phyloP scores from a whole-genome alignment of 179 eudicot species.

The Gypsophila paniculata region DNA sequence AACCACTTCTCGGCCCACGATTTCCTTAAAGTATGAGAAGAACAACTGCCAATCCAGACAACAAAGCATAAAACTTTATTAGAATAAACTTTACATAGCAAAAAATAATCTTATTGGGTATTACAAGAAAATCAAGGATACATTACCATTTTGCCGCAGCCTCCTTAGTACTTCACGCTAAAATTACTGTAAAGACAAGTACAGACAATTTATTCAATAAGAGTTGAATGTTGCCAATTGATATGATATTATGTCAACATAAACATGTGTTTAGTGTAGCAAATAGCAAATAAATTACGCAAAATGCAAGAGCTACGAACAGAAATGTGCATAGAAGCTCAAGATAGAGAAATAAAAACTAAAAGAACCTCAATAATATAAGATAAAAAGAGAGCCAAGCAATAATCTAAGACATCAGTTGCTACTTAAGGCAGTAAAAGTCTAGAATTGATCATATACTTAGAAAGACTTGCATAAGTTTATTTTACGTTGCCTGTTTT shows the following conservation, averaged over 20 bases:
- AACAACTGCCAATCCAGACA: constrained; percentile 52
- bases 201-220: not conserved
- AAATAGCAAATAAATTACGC: no score
- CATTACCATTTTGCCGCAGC: constrained; percentile 27
- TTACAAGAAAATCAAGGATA: not conserved
- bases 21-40: constrained; percentile 90
- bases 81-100: not conserved
- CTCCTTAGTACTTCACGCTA: not conserved
- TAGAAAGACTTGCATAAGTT: no score
- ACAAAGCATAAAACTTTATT: not conserved
- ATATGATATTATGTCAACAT: not conserved
- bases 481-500: no score
- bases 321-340: no score
- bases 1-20: constrained; percentile 88
- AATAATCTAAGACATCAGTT: no score
- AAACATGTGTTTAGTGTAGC: no score
- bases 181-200: constrained; percentile 6
- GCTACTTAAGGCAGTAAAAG: no score
- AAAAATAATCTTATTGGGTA: not conserved
- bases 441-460: no score
- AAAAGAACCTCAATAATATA: no score
- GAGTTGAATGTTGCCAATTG: not conserved
- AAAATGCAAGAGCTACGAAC: no score
- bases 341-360: no score
- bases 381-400: no score